phyloP scores from a whole-genome alignment of 345 rosid species.

The Boechera stricta region DNA sequence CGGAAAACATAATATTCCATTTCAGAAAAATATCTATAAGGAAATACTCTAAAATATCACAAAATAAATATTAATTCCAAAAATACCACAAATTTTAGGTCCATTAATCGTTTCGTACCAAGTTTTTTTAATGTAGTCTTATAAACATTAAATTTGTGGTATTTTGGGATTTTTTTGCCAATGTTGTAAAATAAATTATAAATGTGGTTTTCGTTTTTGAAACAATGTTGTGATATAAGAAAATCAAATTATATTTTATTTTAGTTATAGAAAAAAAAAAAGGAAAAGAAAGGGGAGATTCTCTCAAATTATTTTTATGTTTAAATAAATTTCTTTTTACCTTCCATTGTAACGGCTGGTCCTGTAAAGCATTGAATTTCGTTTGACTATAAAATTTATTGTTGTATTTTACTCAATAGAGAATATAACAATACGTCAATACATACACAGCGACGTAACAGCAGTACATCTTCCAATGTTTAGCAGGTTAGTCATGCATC shows the following conservation, averaged over 20 bases:
- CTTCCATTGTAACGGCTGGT: constrained; percentile 39
- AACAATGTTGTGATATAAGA: background rate
- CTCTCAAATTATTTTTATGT: constrained; percentile 9
- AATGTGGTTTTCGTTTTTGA: background rate
- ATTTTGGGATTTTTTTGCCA: background rate
- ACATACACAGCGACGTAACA: constrained; percentile 14
- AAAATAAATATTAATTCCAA: background rate
- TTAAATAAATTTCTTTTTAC: constrained; percentile 2
- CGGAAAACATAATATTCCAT: background rate
- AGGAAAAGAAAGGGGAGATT: background rate
- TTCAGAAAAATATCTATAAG: background rate
- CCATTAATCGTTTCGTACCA: background rate
- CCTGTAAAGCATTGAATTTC: constrained; percentile 33
- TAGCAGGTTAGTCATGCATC: constrained; percentile 27
- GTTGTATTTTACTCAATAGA: background rate
- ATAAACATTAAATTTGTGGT: background rate
- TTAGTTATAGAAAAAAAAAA: constrained; percentile 3
- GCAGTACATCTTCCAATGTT: constrained; percentile 33
- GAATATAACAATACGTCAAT: background rate
- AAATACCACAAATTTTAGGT: background rate
- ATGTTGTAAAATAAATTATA: background rate
- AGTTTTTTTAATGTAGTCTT: background rate
- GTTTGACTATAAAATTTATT: constrained; percentile 24
- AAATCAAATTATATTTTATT: background rate
- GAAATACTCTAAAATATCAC: background rate